phyloP scores from a whole-genome alignment of 2,329 filamentous ascomycete species.

The Phialemoniopsis sp. region DNA sequence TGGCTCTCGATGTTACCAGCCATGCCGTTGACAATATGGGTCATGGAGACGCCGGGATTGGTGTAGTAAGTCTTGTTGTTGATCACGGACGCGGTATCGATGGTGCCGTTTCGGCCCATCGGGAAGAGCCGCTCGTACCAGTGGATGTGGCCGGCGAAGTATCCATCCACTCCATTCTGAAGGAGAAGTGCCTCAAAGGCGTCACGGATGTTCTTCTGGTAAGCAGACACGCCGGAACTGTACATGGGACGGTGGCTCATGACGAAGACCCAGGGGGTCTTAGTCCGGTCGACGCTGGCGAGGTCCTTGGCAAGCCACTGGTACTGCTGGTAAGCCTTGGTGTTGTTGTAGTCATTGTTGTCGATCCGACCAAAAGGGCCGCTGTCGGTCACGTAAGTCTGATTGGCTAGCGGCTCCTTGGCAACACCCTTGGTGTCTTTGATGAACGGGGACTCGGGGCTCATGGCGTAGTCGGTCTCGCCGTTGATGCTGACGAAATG shows the following conservation, averaged over 20 bases:
- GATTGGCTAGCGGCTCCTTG: conserved; percentile 28
- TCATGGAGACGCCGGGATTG: conserved; percentile 42
- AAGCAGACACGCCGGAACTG: conserved; percentile 24
- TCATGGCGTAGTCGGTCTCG: conserved; percentile 45
- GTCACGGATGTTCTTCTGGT: conserved; percentile 34
- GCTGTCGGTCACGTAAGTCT: conserved; percentile 42
- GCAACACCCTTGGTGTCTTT: conserved; percentile 34
- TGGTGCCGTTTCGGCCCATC: conserved; percentile 21
- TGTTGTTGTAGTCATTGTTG: conserved; percentile 29
- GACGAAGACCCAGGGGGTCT: conserved; percentile 15
- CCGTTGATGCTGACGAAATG: conserved; percentile 43
- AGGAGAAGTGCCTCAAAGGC: conserved; percentile 41
- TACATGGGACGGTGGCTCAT: conserved; percentile 15
- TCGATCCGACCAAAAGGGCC: conserved; percentile 42
- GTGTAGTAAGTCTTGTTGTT: conserved; percentile 43
- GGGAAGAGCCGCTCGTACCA: conserved; percentile 15
- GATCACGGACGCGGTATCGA: conserved; percentile 33
- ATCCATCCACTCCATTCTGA: conserved; percentile 39
- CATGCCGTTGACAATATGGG: conserved; percentile 47
- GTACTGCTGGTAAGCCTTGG: conserved; percentile 38
- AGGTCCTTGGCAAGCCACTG: conserved; percentile 15
- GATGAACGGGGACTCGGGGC: conserved; percentile 38
- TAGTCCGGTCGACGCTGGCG: conserved; percentile 11
- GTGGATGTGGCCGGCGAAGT: conserved; percentile 25
- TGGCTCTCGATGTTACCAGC: conserved; percentile 49